A percentile compares a stretch with the other conserved stretches of the same genome.
Evolutionary conservation across 805 yeast species (phyloP).

Genomic region (Saccharomycopsis amapae): DNA sequence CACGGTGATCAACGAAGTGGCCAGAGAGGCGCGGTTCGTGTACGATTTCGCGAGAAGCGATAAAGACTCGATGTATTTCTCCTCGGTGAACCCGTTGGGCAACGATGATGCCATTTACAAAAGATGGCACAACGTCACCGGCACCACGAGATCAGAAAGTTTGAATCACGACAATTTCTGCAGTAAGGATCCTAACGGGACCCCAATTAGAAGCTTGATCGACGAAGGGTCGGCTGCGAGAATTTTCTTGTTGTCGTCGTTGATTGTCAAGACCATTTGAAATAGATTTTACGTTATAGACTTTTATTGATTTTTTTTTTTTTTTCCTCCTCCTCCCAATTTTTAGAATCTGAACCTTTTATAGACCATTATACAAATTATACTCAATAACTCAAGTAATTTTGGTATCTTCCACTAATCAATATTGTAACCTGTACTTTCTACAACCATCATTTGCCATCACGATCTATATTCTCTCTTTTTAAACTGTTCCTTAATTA

Average conservation of each 20-base stretch:
- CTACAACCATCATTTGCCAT: no score
- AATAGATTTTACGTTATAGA: no score
- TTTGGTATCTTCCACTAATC: no score
- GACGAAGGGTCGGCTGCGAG: slow-evolving; percentile 64
- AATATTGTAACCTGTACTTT: no score
- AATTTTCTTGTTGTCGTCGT: slow-evolving; percentile 36
- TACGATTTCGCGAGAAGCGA: slow-evolving; percentile 37
- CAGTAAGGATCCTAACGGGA: slow-evolving; percentile 30
- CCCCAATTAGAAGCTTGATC: slow-evolving; percentile 46
- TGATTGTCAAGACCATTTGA: no score
- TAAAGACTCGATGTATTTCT: slow-evolving; percentile 50
- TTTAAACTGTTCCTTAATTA: no score
- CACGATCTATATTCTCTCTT: no score
- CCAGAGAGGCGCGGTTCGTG: slow-evolving; percentile 41
- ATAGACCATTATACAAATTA: no score
- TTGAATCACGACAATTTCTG: slow-evolving; percentile 32
- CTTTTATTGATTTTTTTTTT: background rate
- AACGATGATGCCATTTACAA: slow-evolving; percentile 46
- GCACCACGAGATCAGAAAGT: slow-evolving; percentile 38
- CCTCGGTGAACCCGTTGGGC: slow-evolving; percentile 49
- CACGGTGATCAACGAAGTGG: slow-evolving; percentile 42
- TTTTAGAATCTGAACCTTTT: no score
- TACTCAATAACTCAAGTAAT: no score
- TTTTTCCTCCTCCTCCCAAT: no score
- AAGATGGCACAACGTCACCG: slow-evolving; percentile 45